Evolutionary conservation across 495 filamentous ascomycete genomes (phyloP).

Genomic region (Mycothermus thermophilus): DNA sequence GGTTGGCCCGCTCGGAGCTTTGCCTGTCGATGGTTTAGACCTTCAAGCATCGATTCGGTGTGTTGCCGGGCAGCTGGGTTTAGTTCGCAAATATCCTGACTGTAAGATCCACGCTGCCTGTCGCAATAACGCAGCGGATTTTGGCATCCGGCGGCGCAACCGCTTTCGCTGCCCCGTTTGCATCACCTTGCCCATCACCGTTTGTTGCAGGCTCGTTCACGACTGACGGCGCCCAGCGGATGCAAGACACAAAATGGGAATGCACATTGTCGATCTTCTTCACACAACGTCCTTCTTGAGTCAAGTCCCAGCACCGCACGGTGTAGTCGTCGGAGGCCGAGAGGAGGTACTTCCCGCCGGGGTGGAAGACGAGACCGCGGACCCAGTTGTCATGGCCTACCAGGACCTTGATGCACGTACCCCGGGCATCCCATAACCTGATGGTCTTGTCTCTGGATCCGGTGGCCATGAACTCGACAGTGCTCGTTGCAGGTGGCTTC

Average conservation of each 20-base stretch:
- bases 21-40: too few species aligned
- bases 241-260: slow-evolving; percentile 73
- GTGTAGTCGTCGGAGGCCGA: slow-evolving; percentile 84
- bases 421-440: slow-evolving; percentile 76
- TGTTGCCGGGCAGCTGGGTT: too few species aligned
- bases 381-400: slow-evolving; percentile 96
- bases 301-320: slow-evolving; percentile 86
- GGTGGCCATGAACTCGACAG: slow-evolving; percentile 83
- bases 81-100: slow-evolving; percentile 47
- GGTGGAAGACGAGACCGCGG: slow-evolving; percentile 74
- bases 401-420: slow-evolving; percentile 75
- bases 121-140: slow-evolving; percentile 49
- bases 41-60: too few species aligned
- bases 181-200: slow-evolving; percentile 37
- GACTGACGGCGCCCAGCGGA: slow-evolving; percentile 82
- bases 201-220: slow-evolving; percentile 42
- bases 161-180: slow-evolving; percentile 35
- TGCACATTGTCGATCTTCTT: slow-evolving; percentile 70
- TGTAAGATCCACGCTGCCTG: slow-evolving; percentile 47
- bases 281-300: slow-evolving; percentile 81
- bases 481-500: slow-evolving; percentile 56
- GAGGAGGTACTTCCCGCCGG: slow-evolving; percentile 83
- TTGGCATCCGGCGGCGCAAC: slow-evolving; percentile 29
- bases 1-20: too few species aligned
- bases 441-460: slow-evolving; percentile 87